phyloP scores from a whole-genome alignment of 192 early-diverging fungal genomes.

The Chytriomyces sp. region DNA sequence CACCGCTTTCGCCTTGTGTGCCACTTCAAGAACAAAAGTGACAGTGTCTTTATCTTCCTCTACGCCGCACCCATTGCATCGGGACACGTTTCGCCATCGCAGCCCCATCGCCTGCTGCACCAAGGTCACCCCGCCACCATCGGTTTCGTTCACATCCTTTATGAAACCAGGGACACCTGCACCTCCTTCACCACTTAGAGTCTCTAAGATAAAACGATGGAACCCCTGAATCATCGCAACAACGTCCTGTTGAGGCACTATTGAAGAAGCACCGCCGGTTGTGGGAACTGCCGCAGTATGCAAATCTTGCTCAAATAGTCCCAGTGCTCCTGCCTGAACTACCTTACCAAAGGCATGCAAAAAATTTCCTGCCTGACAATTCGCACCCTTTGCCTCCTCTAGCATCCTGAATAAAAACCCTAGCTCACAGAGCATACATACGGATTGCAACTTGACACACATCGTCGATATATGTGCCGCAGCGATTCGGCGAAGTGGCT shows the following conservation, averaged over 20 bases:
- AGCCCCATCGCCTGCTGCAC: slow-evolving; percentile 69
- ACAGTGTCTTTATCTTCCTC: slow-evolving; percentile 63
- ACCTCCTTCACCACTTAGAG: slow-evolving; percentile 29
- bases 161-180: slow-evolving; percentile 32
- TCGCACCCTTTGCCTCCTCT: slow-evolving; percentile 83
- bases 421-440: slow-evolving; percentile 92
- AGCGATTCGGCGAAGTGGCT: slow-evolving; percentile 62
- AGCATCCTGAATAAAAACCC: slow-evolving; percentile 93
- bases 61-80: slow-evolving; percentile 71
- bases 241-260: slow-evolving; percentile 49
- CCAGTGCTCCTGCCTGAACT: slow-evolving; percentile 82
- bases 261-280: neutral
- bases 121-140: neutral
- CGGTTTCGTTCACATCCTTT: neutral
- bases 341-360: slow-evolving; percentile 80
- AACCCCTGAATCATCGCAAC: slow-evolving; percentile 82
- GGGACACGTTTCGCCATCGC: slow-evolving; percentile 57
- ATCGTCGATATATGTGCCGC: slow-evolving; percentile 64
- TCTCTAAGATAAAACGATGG: slow-evolving; percentile 89
- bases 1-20: slow-evolving; percentile 52
- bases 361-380: slow-evolving; percentile 95
- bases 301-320: slow-evolving; percentile 84
- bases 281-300: slow-evolving; percentile 36
- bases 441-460: slow-evolving; percentile 41
- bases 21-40: slow-evolving; percentile 85